phyloP scores from a whole-genome alignment of 176 grass and related monocot species.

The Aegilops tauschii region DNA sequence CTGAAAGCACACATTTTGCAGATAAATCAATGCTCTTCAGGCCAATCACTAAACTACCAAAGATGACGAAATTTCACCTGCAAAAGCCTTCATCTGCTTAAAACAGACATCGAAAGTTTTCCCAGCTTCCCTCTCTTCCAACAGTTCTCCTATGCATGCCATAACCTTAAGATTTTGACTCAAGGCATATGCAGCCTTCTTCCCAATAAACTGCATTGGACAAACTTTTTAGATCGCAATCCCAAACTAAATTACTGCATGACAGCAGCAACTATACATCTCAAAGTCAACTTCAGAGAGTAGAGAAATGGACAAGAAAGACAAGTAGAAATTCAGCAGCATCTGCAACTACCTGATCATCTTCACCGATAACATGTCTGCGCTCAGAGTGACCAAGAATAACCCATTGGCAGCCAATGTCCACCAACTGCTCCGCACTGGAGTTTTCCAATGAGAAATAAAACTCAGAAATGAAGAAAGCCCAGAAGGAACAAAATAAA shows the following conservation, averaged over 20 bases:
- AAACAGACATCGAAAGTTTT: constrained; percentile 99
- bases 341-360: constrained; percentile 59
- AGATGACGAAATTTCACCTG: constrained; percentile 46
- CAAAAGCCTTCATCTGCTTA: constrained; percentile 87
- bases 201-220: constrained; percentile 82
- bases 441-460: constrained; percentile 21
- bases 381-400: constrained; percentile 96
- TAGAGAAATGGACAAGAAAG: neutral
- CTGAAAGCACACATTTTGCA: constrained; percentile 49
- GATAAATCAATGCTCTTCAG: neutral
- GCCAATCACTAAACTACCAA: neutral
- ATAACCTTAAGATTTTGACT: constrained; percentile 98
- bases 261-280: neutral
- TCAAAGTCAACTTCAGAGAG: neutral
- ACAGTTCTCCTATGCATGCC: constrained; percentile 89
- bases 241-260: neutral
- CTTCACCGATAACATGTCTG: constrained; percentile 85
- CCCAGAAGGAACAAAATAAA: neutral
- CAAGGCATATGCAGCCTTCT: constrained; percentile 95
- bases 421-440: constrained; percentile 86
- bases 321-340: neutral
- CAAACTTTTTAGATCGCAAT: constrained; percentile 15
- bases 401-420: constrained; percentile 94
- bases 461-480: constrained; percentile 11
- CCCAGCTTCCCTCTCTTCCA: constrained; percentile 96